Evolutionary conservation across 2,329 filamentous ascomycete species (phyloP).

Genomic region (Metarhizium anisopliae): DNA sequence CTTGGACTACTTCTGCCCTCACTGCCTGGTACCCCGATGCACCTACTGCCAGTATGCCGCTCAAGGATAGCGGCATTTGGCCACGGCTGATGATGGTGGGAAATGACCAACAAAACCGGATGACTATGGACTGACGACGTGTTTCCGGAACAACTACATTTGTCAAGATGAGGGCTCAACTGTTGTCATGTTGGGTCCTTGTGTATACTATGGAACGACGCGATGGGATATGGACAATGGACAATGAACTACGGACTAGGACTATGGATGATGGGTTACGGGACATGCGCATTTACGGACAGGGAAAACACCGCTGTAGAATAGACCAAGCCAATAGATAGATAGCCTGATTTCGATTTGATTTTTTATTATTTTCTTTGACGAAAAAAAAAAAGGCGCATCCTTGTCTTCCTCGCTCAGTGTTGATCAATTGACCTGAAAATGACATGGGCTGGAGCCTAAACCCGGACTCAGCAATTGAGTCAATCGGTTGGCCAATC

Average conservation of each 20-base stretch:
- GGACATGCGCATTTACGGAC: neutral
- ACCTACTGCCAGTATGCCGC: slow-evolving; percentile 11
- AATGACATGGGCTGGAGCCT: too few species aligned
- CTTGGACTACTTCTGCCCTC: slow-evolving; percentile 11
- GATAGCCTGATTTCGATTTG: neutral
- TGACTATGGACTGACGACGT: neutral
- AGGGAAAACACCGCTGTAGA: neutral
- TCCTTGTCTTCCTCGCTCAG: too few species aligned
- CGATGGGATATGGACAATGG: neutral
- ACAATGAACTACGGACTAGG: neutral
- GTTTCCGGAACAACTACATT: neutral
- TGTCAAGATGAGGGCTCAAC: neutral
- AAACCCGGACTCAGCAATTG: neutral
- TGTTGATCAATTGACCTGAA: too few species aligned
- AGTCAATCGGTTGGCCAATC: neutral
- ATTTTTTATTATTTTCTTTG: neutral
- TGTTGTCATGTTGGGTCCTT: neutral
- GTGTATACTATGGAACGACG: neutral
- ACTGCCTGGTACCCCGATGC: slow-evolving; percentile 14
- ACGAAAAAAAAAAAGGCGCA: neutral
- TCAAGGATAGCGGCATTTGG: neutral
- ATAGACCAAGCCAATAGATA: slow-evolving; percentile 3
- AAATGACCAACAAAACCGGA: neutral
- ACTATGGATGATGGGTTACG: neutral
- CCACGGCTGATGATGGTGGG: neutral